Base-by-base conservation (phyloP, 352 stramenopile species). In the Globisporangium middletonii region DNA sequence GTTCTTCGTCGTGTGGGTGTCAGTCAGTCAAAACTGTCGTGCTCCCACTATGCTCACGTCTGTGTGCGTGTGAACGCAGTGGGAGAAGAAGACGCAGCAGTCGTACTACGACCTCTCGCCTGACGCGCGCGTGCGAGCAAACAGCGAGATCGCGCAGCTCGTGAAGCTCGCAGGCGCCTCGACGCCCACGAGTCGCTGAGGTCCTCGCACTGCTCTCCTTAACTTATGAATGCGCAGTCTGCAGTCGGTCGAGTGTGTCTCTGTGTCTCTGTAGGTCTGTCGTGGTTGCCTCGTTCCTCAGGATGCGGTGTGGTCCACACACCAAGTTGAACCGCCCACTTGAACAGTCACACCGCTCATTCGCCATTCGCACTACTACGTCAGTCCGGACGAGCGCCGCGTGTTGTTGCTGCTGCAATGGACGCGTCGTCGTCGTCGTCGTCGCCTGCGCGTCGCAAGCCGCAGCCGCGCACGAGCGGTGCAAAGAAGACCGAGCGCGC, bases 31-130 rank as follows among this genome's bases (percentile, higher is more conserved):
- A 23, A 23, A 23, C 23, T 23, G 23, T 23, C 23, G 23, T 23
- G 23, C 23, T 23, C 23, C 23, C 23, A 23, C 23, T 23, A 23
- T 23, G 23, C 23, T 23, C 23, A 23, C 28, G 30, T 28, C 9
- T 59, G 28, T 49, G 37, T 16, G 50, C 38, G 15, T 50, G 62
- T 53, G 44, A 52, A 18, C 56, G 26, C 56, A 92, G 83, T 92
- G 83, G 83, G 83, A 92, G 65, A 68, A 77, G 45, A 67, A 76
- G 38, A 85, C 65, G 19, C 75, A 77, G 2, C 77, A 87, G 50
- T 85, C 70, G 55, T 93, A 85, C 57, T 91, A 91, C 46, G 75
- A 75, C 7, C 66, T 93, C 49, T 82, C 75, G 30, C 64, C 70
- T 0, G 72, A 84, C 46, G 80, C 88, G 45, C 79, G 83, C 6